Evolutionary conservation across 768 basidiomycete genomes (phyloP).

Genomic region (Leccinum disarticulatum): DNA sequence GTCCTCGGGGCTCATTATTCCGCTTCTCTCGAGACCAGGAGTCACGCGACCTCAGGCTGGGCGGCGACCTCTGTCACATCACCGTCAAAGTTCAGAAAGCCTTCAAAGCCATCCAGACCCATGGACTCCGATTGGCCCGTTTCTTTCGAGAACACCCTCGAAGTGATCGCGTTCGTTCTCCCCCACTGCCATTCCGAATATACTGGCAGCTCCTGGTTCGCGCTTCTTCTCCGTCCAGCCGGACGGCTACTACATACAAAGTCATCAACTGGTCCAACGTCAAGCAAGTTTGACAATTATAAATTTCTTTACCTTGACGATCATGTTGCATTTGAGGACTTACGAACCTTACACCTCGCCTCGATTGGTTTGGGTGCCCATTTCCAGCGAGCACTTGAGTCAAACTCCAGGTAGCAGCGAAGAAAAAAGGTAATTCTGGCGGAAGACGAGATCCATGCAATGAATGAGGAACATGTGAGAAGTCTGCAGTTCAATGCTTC

Average conservation of each 20-base stretch:
- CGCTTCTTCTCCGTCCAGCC: neutral
- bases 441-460: neutral
- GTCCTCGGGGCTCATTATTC: no score
- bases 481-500: neutral
- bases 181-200: neutral
- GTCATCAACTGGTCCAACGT: neutral
- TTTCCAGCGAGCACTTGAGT: neutral
- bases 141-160: neutral
- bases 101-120: no score
- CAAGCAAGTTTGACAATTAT: conserved; percentile 40
- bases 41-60: no score
- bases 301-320: neutral
- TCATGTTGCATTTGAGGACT: neutral
- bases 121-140: no score
- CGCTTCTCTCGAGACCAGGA: no score
- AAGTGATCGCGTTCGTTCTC: neutral
- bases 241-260: neutral
- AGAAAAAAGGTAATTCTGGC: neutral
- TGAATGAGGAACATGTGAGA: neutral
- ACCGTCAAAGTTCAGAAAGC: no score
- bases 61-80: no score
- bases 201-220: neutral
- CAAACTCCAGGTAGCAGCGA: no score
- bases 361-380: neutral
- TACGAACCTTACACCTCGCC: neutral